Evolutionary conservation across 148 eudicot species (phyloP), one percentile per base, ranked within the genome.

Genomic region (Silene conica): DNA sequence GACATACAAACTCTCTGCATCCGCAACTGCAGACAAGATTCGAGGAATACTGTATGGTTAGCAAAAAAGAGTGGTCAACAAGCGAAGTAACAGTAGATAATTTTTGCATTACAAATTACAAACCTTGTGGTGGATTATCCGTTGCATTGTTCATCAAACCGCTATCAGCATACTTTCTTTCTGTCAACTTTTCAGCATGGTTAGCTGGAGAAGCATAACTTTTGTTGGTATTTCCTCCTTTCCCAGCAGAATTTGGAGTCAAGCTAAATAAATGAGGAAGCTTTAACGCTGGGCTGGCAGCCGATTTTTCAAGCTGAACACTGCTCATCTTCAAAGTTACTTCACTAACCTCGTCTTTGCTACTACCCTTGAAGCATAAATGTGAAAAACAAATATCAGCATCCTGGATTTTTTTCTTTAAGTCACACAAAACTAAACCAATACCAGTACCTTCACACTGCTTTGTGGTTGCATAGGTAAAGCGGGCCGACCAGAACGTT

Each of bases 201-300:
- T 80, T 89, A 41, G 76, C 75, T 38, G 85, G 92, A 79, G 89
- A 57, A 55, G 69, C 71, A 52, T 78, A 81, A 82, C 87, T 77
- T 83, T 84, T 90, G 74, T 86, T 89, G 58, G 78, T 76, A 81
- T 78, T 86, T 69, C 85, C 97, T 80, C 89, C 89, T 86, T 88
- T 94, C 41, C 77, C 93, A 38, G 92, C 74, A 63, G 98, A 87
- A 85, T 82, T 89, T 67, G 96, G 97, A 21, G 93, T 90, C 75
- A 87, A 78, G 78, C 93, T 92, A 83, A 95, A 89, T 74, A 95
- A 76, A 16, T 92, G 98, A 55, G 98, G 98, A 76, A 95, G 92
- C 81, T 92, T 95, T 81, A 95, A 84, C 54, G 92, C 74, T 73
- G 96, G 82, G 78, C 92, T 87, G 63, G 89, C 82, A 68, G 87